A percentile compares a stretch with the other conserved stretches of the same genome.
These are phyloP conservation scores for Tuber borchii DNA, from an alignment of 495 filamentous ascomycete species.

Conservation along the genomic window DNA sequence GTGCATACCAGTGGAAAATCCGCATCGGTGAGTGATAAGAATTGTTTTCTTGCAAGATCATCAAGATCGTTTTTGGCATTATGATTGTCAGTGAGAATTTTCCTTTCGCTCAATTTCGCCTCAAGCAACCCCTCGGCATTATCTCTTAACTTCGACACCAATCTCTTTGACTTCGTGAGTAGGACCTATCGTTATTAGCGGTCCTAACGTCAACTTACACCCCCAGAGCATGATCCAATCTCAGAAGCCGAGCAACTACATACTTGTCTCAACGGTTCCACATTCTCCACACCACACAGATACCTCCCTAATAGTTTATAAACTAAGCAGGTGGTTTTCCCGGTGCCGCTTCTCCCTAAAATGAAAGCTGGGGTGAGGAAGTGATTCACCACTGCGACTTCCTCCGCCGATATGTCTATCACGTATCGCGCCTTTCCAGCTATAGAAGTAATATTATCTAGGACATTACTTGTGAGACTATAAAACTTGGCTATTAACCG, in stretches of 20 bases:
- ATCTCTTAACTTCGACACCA: conserved; percentile 43
- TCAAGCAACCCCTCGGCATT: conserved; percentile 44
- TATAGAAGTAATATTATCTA: conserved; percentile 8
- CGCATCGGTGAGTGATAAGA: too few species aligned
- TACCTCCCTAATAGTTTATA: conserved; percentile 43
- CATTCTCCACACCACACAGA: background rate
- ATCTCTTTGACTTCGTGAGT: conserved; percentile 5
- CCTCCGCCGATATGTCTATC: conserved; percentile 35
- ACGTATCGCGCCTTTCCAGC: conserved; percentile 41
- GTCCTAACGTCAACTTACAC: background rate
- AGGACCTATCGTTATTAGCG: background rate
- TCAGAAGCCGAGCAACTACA: too few species aligned
- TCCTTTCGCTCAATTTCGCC: conserved; percentile 7
- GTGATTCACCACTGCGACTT: too few species aligned
- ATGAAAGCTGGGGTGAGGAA: too few species aligned
- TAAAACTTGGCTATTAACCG: conserved; percentile 19
- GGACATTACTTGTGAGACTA: conserved; percentile 15
- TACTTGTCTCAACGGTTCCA: conserved; percentile 16
- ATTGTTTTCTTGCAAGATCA: too few species aligned
- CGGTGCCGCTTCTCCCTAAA: too few species aligned
- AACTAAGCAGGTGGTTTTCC: conserved; percentile 42
- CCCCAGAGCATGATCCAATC: background rate
- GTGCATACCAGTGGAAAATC: too few species aligned
- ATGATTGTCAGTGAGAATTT: too few species aligned
- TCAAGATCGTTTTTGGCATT: too few species aligned